Conservation (phyloP, 2,329 filamentous ascomycete genomes). For the Thermochaetoides dissita region DNA sequence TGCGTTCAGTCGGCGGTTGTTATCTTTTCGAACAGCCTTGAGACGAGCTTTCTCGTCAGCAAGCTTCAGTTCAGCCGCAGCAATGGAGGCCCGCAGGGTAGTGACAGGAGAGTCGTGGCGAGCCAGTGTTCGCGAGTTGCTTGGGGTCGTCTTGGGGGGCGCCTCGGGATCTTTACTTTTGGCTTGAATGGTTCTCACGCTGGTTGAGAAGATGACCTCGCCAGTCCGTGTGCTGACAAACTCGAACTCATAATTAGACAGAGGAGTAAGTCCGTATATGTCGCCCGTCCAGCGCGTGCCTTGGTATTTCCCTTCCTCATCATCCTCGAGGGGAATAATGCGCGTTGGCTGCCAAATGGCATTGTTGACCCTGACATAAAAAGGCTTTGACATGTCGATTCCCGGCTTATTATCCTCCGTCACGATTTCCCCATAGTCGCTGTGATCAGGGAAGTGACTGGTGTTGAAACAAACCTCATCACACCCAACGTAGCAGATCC, state of each 20-base stretch:
- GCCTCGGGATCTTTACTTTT: conserved; percentile 28
- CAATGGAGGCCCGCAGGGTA: conserved; percentile 63
- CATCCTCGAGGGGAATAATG: conserved; percentile 39
- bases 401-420: conserved; percentile 28
- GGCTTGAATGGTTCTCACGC: conserved; percentile 50
- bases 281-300: conserved; percentile 54
- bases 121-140: conserved; percentile 41
- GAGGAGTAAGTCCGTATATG: conserved; percentile 54
- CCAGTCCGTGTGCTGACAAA: conserved; percentile 57
- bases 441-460: conserved; percentile 41
- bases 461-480: conserved; percentile 67
- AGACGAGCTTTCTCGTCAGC: conserved; percentile 54
- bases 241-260: conserved; percentile 66
- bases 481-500: conserved; percentile 67
- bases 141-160: conserved; percentile 22
- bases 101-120: conserved; percentile 65
- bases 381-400: conserved; percentile 58
- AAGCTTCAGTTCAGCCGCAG: conserved; percentile 55
- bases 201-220: conserved; percentile 55
- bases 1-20: conserved; percentile 52
- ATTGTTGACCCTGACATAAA: conserved; percentile 66
- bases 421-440: conserved; percentile 22
- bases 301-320: conserved; percentile 22
- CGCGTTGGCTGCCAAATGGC: conserved; percentile 67
- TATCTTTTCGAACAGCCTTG: conserved; percentile 60